Evolutionary conservation across 352 stramenopile genomes (phyloP).

Genomic region (Globisporangium rhizosaccharum): DNA sequence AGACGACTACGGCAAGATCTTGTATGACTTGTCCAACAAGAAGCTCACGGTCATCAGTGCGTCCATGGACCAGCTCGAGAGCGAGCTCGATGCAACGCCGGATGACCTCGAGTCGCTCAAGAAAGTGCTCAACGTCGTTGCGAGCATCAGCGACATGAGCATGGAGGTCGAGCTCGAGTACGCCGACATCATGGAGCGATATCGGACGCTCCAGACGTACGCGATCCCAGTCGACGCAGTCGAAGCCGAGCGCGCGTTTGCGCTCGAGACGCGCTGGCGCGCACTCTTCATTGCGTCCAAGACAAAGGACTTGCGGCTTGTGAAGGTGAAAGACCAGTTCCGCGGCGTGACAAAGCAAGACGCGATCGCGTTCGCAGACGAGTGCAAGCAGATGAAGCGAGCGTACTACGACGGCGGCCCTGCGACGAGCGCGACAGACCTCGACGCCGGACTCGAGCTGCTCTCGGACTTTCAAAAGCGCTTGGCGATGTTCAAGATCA

Average conservation of each 20-base stretch:
- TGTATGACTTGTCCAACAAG: constrained; percentile 85
- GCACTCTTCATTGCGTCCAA: constrained; percentile 77
- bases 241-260: constrained; percentile 71
- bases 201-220: constrained; percentile 83
- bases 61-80: constrained; percentile 78
- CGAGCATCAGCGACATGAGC: constrained; percentile 72
- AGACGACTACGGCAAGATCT: constrained; percentile 90
- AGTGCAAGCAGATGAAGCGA: constrained; percentile 83
- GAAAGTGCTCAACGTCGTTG: constrained; percentile 91
- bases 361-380: constrained; percentile 80
- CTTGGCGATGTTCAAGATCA: constrained; percentile 68
- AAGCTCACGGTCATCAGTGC: constrained; percentile 67
- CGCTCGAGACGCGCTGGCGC: constrained; percentile 81
- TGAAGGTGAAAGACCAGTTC: constrained; percentile 94
- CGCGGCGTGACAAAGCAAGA: constrained; percentile 91
- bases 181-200: constrained; percentile 90
- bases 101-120: constrained; percentile 92
- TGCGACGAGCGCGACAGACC: constrained; percentile 68
- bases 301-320: constrained; percentile 91
- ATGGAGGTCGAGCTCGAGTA: constrained; percentile 96
- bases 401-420: constrained; percentile 87
- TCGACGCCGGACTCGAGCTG: constrained; percentile 89
- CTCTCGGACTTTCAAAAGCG: constrained; percentile 82
- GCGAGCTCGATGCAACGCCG: constrained; percentile 73
- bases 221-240: constrained; percentile 62